These are phyloP conservation scores for Ganoderma lingzhi DNA, from an alignment of 1,284 basidiomycete species.

Conservation along the genomic window DNA sequence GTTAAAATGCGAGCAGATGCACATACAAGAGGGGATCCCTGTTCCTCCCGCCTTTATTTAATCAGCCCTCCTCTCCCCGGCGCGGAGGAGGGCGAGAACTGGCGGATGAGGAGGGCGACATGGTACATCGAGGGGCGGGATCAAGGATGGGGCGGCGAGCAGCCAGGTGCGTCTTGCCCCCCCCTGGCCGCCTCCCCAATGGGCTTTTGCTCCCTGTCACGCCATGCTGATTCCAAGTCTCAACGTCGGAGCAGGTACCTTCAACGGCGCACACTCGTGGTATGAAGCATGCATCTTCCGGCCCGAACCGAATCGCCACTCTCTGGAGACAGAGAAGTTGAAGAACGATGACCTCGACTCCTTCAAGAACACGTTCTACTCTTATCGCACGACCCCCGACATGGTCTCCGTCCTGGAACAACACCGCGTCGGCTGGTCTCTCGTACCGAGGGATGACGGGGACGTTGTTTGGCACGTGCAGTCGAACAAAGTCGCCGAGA, in stretches of 20 bases:
- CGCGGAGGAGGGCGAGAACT: not conserved
- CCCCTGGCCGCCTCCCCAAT: too few species aligned
- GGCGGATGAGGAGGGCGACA: slow-evolving; percentile 4
- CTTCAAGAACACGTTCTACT: not conserved
- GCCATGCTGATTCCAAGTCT: not conserved
- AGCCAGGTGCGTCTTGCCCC: not conserved
- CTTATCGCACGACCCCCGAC: not conserved
- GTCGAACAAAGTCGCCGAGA: slow-evolving; percentile 15
- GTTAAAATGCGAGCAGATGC: not conserved
- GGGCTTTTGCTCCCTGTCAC: not conserved
- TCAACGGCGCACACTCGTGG: slow-evolving; percentile 15
- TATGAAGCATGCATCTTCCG: slow-evolving; percentile 22
- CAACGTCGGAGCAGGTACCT: not conserved
- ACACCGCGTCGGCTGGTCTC: not conserved
- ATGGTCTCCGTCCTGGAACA: not conserved
- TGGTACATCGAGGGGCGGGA: slow-evolving; percentile 20
- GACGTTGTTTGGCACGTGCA: slow-evolving; percentile 20
- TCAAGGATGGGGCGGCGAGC: slow-evolving; percentile 24
- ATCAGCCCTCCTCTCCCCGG: slow-evolving; percentile 12
- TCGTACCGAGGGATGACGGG: slow-evolving; percentile 2
- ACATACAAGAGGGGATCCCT: not conserved
- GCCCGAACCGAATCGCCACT: not conserved
- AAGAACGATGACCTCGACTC: not conserved
- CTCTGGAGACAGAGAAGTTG: not conserved
- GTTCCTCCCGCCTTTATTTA: slow-evolving; percentile 16